Percentiles rank a stretch among this genome's conserved stretches.
Conservation (phyloP, 331 rosid species). For the Quercus lobata region DNA sequence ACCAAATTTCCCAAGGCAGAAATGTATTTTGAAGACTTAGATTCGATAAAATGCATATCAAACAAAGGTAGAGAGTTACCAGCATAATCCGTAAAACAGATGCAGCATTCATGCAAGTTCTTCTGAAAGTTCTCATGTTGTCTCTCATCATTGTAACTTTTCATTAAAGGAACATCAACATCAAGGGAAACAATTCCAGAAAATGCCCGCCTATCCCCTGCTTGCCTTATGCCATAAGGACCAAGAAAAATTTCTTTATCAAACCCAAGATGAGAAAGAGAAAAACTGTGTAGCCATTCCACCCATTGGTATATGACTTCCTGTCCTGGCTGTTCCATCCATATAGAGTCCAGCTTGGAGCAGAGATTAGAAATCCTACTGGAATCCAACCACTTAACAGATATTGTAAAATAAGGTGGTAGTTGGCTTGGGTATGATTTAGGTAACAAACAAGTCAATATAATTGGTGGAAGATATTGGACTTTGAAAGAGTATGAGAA, state of each 20-base stretch:
- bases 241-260: slow-evolving; percentile 65
- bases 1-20: neutral
- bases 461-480: slow-evolving; percentile 72
- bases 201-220: slow-evolving; percentile 56
- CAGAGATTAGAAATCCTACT: slow-evolving; percentile 51
- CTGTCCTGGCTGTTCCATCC: slow-evolving; percentile 67
- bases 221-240: slow-evolving; percentile 46
- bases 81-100: slow-evolving; percentile 71
- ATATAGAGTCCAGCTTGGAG: slow-evolving; percentile 64
- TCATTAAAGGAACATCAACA: slow-evolving; percentile 57
- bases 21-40: neutral
- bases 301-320: slow-evolving; percentile 90
- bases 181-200: slow-evolving; percentile 57
- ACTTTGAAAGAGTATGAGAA: slow-evolving; percentile 64
- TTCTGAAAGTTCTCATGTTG: slow-evolving; percentile 53
- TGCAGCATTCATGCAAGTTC: slow-evolving; percentile 68
- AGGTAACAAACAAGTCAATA: slow-evolving; percentile 74
- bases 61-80: slow-evolving; percentile 41
- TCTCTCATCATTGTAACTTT: slow-evolving; percentile 55
- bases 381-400: slow-evolving; percentile 70
- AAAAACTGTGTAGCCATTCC: slow-evolving; percentile 73
- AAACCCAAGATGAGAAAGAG: slow-evolving; percentile 63
- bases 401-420: slow-evolving; percentile 69
- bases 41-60: neutral
- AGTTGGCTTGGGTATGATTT: slow-evolving; percentile 79